Conservation (phyloP, 2,329 filamentous ascomycete genomes). For the Fusarium brevicatenulatum region DNA sequence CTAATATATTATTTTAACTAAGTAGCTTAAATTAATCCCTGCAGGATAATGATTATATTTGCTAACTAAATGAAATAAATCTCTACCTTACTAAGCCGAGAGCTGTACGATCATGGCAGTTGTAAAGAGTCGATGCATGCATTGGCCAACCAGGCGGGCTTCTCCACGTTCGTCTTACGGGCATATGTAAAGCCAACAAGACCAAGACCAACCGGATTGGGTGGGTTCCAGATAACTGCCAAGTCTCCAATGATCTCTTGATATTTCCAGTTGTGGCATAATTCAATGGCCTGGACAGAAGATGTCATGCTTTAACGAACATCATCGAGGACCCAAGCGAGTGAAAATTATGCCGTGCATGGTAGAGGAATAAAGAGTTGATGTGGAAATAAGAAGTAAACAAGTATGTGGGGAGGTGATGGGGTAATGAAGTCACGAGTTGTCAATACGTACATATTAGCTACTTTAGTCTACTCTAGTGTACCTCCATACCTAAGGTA, state of each 20-base stretch:
- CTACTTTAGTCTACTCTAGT: background rate
- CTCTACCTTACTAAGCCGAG: constrained; percentile 8
- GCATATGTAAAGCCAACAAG: background rate
- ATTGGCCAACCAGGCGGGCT: constrained; percentile 21
- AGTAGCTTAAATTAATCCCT: too few species aligned
- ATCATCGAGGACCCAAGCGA: background rate
- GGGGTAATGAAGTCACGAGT: constrained; percentile 32
- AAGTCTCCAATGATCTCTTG: background rate
- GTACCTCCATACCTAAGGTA: background rate
- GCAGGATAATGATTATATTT: too few species aligned
- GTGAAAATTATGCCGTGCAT: background rate
- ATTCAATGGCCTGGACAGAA: background rate
- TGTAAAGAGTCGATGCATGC: background rate
- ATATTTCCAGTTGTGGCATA: background rate
- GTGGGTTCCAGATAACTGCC: background rate
- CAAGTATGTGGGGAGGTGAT: constrained; percentile 9
- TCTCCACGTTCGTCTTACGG: background rate
- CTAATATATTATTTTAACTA: too few species aligned
- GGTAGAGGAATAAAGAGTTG: background rate
- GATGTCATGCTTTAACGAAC: background rate
- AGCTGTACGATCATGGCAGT: background rate
- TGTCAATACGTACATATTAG: constrained; percentile 11
- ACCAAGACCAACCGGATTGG: background rate
- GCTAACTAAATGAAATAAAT: too few species aligned
- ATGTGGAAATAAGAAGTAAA: constrained; percentile 18